These are phyloP conservation scores for Scedosporium boydii DNA, from an alignment of 2,329 filamentous ascomycete species.

Conservation along the genomic window DNA sequence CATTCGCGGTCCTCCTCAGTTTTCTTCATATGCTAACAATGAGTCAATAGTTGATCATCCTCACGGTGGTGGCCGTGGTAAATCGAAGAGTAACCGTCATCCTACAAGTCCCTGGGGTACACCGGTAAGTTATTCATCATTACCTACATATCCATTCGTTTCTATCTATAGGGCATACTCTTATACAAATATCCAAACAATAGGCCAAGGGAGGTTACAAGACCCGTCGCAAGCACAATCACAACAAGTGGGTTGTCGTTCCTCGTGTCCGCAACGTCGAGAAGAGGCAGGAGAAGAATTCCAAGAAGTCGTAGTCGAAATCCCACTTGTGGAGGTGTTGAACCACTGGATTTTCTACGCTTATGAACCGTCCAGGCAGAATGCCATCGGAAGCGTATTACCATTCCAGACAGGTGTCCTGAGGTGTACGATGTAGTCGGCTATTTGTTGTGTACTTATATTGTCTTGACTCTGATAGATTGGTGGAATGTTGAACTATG, in stretches of 20 bases:
- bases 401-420: no score
- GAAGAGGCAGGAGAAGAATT: constrained; percentile 63
- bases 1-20: background rate
- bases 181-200: background rate
- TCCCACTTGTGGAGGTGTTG: background rate
- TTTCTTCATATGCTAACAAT: background rate
- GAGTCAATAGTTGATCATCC: constrained; percentile 75
- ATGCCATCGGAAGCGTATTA: background rate
- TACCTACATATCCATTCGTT: background rate
- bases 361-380: background rate
- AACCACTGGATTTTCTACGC: no score
- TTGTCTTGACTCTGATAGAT: no score
- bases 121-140: constrained; percentile 56
- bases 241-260: constrained; percentile 85
- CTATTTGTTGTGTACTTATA: no score
- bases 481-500: no score
- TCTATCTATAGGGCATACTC: background rate
- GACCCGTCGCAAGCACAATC: constrained; percentile 78
- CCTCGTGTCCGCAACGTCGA: constrained; percentile 82
- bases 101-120: constrained; percentile 95
- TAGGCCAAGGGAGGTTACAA: constrained; percentile 82
- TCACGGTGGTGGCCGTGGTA: constrained; percentile 97
- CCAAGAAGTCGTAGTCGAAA: constrained; percentile 8
- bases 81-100: constrained; percentile 95
- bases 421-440: no score